Base-by-base conservation (phyloP, 129 eudicot species). In the Pittosporum tobira region DNA sequence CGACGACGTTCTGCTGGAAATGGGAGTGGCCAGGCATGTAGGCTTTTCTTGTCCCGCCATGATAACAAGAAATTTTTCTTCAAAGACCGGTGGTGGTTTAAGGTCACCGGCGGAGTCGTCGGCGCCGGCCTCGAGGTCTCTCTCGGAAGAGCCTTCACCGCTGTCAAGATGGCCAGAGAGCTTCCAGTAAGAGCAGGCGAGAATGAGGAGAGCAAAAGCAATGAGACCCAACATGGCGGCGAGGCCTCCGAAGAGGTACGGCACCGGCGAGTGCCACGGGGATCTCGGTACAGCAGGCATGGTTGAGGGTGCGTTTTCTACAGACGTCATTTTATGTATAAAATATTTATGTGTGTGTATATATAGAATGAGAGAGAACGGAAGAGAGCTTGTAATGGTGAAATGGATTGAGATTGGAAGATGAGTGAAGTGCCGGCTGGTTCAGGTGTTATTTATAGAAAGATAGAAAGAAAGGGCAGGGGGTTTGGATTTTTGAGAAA, bases 11-110 rank as follows among this genome's bases (percentile, higher is more conserved):
- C 37, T 51, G 16, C 57, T 55, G 24, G 45, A 30, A 5, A 30
- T 19, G 18, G 45, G 43, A 1, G 45, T 55, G 25, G 61, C 61
- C 44, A 55, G 19, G 61, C 7, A 55, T 0, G 61, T 55, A 2
- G 61, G 61, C 43, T 55, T 55, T 44, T 28, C 44, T 55, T 55
- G 43, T 28, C 61, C 61, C 3, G 61, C 61, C 61, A 55, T 55
- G 1, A 55, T 55, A 3, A 55, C 61, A 6, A 55, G 25, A 55
- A 55, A 14, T 25, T 55, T 55, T 2, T 29, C 37, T 30, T 55
- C 43, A 21, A 27, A 55, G n/a, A 31, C 45, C 3, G 57, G 57
- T 0, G 44, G 13, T 6, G 24, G 25, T 16, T 55, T 55, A 1
- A n/a, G 7, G 25, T 55, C 44, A 0, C 14, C 29, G 44, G 21